Evolutionary conservation across 257 asterid species (phyloP), one percentile per base, ranked within the genome.

Genomic region (Capsicum chinense): DNA sequence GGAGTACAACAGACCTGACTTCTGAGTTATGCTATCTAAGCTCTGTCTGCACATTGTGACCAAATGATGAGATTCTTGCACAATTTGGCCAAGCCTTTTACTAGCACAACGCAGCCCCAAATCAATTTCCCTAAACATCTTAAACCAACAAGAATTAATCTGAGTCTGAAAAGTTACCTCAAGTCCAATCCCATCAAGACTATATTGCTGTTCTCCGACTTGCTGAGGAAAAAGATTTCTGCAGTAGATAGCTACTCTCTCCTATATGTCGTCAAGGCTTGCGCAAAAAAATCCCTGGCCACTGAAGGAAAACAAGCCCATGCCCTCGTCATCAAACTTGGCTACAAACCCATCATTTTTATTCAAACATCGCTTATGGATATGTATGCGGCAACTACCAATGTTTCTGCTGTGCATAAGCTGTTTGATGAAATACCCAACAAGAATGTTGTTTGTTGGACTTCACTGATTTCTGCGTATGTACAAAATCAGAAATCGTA

Each of bases 341-440:
- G 87, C 6, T 84, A 59, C 68, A 85, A 78, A 15, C 54, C 85
- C 76, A 73, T 44, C 63, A 44, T 78, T 56, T 78, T 79, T 37
- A 59, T 86, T 57, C 82, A 67, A 44, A 76, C 86, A 67, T 79
- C 83, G 2, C 83, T 86, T 6, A 56, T 83, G 9, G 11, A 47
- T 12, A 19, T 86, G 86, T 88, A 88, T 3, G 83, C 85, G 7
- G 54, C 57, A 1, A 19, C 63, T 1, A 82, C 86, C 13, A 79
- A 83, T 86, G 66, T 84, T 21, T 33, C 5, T 16, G 80, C 47
- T 83, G 88, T 87, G 37, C 85, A 76, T 47, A 59, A 37, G 5
- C 21, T 86, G 87, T 88, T 86, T 13, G 88, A 86, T 35, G 86
- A 86, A 88, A 84, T 86, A 56, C 88, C 88, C 50, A 70, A 37